phyloP scores from a whole-genome alignment of 129 eudicot genomes.

The Ambrosia artemisiifolia region DNA sequence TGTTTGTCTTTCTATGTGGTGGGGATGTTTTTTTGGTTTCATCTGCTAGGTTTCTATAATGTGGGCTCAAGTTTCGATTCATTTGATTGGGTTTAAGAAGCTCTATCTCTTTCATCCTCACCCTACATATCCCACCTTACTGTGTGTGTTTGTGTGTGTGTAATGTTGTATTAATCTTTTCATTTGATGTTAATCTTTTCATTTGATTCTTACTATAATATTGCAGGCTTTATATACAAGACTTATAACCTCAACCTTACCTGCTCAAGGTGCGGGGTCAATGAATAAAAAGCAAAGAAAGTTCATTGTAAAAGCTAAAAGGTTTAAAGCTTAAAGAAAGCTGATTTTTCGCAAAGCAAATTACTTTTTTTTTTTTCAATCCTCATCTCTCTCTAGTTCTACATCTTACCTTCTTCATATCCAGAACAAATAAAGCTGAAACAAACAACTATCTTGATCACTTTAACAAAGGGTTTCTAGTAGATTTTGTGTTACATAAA shows the following conservation, averaged over 20 bases:
- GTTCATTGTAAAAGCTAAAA: constrained; percentile 62
- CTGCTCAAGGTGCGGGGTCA: constrained; percentile 74
- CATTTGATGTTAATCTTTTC: constrained; percentile 10
- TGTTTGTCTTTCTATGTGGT: constrained; percentile 41
- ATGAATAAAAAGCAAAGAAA: constrained; percentile 51
- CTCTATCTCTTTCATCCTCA: constrained; percentile 31
- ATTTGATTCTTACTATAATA: not conserved
- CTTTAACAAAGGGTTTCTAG: constrained; percentile 8
- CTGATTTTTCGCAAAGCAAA: constrained; percentile 51
- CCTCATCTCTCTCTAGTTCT: constrained; percentile 14
- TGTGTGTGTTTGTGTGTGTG: constrained; percentile 4
- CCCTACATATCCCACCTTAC: constrained; percentile 31
- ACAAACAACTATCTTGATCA: constrained; percentile 34
- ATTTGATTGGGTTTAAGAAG: constrained; percentile 42
- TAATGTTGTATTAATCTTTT: constrained; percentile 31
- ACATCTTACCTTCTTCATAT: constrained; percentile 24
- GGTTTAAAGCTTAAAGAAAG: constrained; percentile 50
- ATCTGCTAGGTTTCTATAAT: constrained; percentile 30
- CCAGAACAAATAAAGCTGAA: constrained; percentile 44
- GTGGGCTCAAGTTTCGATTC: constrained; percentile 54
- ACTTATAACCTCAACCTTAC: constrained; percentile 59
- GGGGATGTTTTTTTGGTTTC: constrained; percentile 55
- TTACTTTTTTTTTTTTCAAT: constrained; percentile 24
- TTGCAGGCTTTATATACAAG: constrained; percentile 39
- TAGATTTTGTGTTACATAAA: constrained; percentile 22